Evolutionary conservation across 176 grass and related monocot genomes (phyloP).

Genomic region (Oryza rufipogon): DNA sequence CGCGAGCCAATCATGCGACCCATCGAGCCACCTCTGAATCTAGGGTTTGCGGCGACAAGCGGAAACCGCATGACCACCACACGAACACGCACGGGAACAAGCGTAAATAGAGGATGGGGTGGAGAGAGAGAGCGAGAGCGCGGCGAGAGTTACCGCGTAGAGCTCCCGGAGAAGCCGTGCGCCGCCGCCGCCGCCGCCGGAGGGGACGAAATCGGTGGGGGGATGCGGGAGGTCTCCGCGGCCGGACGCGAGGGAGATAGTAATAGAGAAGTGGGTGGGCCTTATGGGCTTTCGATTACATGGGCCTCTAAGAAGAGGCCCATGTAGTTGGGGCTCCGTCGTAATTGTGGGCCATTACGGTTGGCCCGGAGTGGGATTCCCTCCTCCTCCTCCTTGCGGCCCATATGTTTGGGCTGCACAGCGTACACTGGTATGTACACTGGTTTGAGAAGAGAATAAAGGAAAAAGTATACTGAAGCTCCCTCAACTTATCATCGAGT

Average conservation of each 20-base stretch:
- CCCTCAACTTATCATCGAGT: too few species aligned
- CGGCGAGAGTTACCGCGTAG: conserved; percentile 7
- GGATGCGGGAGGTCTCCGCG: background rate
- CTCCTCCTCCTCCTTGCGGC: too few species aligned
- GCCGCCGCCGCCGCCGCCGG: conserved; percentile 13
- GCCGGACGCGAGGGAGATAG: background rate
- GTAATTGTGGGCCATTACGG: background rate
- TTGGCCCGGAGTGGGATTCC: background rate
- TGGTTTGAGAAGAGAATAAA: too few species aligned
- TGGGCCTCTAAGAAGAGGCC: background rate
- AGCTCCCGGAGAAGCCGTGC: background rate
- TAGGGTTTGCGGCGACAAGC: conserved; percentile 29
- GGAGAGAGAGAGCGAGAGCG: too few species aligned
- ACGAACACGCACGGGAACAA: background rate
- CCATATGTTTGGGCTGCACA: too few species aligned
- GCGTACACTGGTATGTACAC: too few species aligned
- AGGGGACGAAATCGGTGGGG: background rate
- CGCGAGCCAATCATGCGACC: background rate
- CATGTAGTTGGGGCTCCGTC: background rate
- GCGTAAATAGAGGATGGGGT: background rate
- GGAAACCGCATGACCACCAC: background rate
- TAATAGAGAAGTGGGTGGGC: background rate
- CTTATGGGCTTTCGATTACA: background rate
- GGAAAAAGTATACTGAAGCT: too few species aligned
- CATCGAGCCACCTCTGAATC: background rate